Base-by-base conservation (phyloP, 495 filamentous ascomycete species). In the Lichenothelia convexa region DNA sequence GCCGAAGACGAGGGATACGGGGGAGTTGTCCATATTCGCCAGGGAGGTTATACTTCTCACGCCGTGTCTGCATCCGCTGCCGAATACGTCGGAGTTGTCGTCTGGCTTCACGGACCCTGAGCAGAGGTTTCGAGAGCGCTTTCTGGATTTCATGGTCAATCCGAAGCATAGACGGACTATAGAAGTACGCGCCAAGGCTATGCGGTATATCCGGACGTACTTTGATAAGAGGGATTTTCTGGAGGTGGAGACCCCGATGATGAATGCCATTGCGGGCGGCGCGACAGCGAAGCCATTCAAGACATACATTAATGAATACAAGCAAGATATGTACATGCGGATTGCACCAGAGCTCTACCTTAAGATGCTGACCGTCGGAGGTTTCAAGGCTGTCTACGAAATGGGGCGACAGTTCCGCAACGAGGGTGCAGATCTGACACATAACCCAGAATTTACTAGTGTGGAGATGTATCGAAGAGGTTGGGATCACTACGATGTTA, bases 361-460 rank as follows among this genome's bases (percentile, higher is more conserved):
- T 43, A 99, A 99, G 72, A 77, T 83, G 67, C 68, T 99, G 32
- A 77, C 95, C 18, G 85, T 95, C 13, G 89, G 89, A 51, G 89
- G 89, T 32, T 63, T 94, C 3, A 78, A 93, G 57, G 69, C 76
- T 45, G 86, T 95, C 7, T 95, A 89, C 57, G 89, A 99, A 50
- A 68, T 95, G 35, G 89, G 91, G 15, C 71, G 79, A 2, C 76
- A 82, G 42, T 93, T 95, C 68, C 66, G 89, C 40, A 99, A 95
- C 47, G 89, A 99, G 56, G 85, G 82, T 36, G 80, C 91, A 48
- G 89, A 99, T 60, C 64, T 91, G 35, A 94, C 89, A 11, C 91
- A 99, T 65, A 99, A 99, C 62, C 89, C 89, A 2, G 89, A 99
- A 50, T 99, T 95, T 65, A 95, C 91, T 8, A 86, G 85, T 9